Evolutionary conservation across 805 yeast species (phyloP).

Genomic region (Sugiyamaella floridensis): DNA sequence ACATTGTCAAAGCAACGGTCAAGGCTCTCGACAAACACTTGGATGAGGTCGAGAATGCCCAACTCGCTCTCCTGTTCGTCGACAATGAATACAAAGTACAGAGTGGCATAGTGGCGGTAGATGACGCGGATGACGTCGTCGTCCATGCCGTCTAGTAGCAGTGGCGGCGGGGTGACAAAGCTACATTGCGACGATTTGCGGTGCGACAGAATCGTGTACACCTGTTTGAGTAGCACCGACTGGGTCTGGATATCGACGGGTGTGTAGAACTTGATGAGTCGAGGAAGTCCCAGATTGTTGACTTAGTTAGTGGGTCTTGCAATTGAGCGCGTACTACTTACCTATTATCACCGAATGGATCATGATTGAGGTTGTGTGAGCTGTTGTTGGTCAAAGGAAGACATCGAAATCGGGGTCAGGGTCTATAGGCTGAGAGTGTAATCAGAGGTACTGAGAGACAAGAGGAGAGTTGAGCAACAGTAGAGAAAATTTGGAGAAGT

Average conservation of each 20-base stretch:
- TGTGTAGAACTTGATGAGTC: conserved; percentile 85
- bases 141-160: conserved; percentile 46
- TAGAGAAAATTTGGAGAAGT: too few relatives aligned
- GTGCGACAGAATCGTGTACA: conserved; percentile 64
- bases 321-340: conserved; percentile 33
- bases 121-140: conserved; percentile 77
- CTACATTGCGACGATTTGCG: conserved; percentile 76
- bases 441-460: too few relatives aligned
- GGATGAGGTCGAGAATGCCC: conserved; percentile 88
- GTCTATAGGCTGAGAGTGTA: too few relatives aligned
- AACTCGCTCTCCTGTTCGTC: conserved; percentile 94
- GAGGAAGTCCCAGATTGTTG: conserved; percentile 83
- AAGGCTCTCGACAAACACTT: conserved; percentile 91
- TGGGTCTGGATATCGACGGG: conserved; percentile 85
- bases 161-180: conserved; percentile 82
- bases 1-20: conserved; percentile 92
- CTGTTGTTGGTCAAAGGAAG: background rate
- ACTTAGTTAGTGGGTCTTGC: conserved; percentile 38
- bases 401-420: background rate
- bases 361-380: conserved; percentile 38
- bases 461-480: too few relatives aligned
- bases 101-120: conserved; percentile 88
- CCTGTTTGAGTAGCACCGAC: conserved; percentile 70
- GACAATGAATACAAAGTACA: conserved; percentile 92
- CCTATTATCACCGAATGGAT: conserved; percentile 81